Evolutionary conservation across 176 grass and related monocot genomes (phyloP).

Genomic region (Juncus effusus): DNA sequence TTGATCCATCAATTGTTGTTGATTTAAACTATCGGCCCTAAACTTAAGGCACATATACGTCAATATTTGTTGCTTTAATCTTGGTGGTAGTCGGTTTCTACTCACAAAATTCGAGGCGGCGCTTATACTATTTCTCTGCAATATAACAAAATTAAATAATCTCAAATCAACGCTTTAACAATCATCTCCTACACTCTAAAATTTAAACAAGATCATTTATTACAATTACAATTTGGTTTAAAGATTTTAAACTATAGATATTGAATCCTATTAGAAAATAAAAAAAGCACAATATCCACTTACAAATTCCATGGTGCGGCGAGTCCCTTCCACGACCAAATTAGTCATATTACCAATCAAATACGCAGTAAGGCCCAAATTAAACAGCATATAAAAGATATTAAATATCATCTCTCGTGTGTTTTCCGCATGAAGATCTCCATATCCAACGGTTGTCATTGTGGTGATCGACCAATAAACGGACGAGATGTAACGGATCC

Average conservation of each 20-base stretch:
- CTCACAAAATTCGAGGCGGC: slow-evolving; percentile 77
- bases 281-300: slow-evolving; percentile 10
- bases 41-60: slow-evolving; percentile 96
- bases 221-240: too few species aligned
- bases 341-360: slow-evolving; percentile 99
- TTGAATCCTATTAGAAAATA: too few species aligned
- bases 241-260: too few species aligned
- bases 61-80: slow-evolving; percentile 84
- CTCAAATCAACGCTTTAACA: background rate
- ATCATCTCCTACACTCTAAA: too few species aligned
- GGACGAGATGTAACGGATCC: slow-evolving; percentile 82
- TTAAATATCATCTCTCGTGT: slow-evolving; percentile 95
- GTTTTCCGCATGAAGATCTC: slow-evolving; percentile 88
- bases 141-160: background rate
- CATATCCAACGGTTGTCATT: slow-evolving; percentile 97
- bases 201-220: too few species aligned
- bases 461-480: slow-evolving; percentile 97
- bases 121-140: slow-evolving; percentile 81
- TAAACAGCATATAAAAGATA: slow-evolving; percentile 99
- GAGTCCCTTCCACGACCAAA: slow-evolving; percentile 93
- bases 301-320: slow-evolving; percentile 98
- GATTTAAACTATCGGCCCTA: slow-evolving; percentile 87
- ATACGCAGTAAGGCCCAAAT: slow-evolving; percentile 85
- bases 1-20: slow-evolving; percentile 94
- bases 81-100: slow-evolving; percentile 65